Percentiles rank a stretch among this genome's conserved stretches.
Conservation (phyloP, 805 yeast genomes). For the Candida succiphila region DNA sequence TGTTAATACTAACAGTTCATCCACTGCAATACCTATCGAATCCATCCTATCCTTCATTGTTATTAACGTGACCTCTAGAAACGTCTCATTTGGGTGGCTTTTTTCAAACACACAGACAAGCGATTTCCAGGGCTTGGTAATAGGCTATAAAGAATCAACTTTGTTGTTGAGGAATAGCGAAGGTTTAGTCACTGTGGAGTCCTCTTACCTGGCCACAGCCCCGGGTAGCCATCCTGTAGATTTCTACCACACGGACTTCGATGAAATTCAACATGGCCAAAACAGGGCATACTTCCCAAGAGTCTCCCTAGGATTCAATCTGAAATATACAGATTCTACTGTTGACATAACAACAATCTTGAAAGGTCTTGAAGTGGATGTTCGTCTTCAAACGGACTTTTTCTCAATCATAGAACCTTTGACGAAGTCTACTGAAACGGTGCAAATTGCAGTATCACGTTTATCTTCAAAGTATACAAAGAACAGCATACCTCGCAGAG, state of each 20-base stretch:
- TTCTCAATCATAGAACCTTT: conserved; percentile 44
- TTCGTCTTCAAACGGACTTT: conserved; percentile 48
- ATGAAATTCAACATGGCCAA: conserved; percentile 33
- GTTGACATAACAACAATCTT: conserved; percentile 38
- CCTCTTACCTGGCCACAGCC: conserved; percentile 65
- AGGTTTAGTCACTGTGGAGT: conserved; percentile 61
- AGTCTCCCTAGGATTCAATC: conserved; percentile 46
- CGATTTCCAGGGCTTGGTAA: conserved; percentile 53
- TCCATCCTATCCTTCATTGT: conserved; percentile 30
- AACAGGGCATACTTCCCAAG: conserved; percentile 64
- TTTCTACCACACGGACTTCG: conserved; percentile 32
- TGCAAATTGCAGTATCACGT: conserved; percentile 20
- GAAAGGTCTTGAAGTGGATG: conserved; percentile 63
- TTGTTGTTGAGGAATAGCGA: conserved; percentile 49
- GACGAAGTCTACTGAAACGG: conserved; percentile 31
- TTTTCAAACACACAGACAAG: conserved; percentile 5
- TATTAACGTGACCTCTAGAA: conserved; percentile 48
- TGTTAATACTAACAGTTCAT: neutral
- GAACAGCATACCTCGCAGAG: no score
- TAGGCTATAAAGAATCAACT: conserved; percentile 69
- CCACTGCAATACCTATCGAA: conserved; percentile 7
- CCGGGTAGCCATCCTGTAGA: conserved; percentile 43
- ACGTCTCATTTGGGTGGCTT: conserved; percentile 73
- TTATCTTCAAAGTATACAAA: no score
- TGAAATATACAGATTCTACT: conserved; percentile 13